Conservation (phyloP, 306 rosid species). For the Lagenaria siceraria region DNA sequence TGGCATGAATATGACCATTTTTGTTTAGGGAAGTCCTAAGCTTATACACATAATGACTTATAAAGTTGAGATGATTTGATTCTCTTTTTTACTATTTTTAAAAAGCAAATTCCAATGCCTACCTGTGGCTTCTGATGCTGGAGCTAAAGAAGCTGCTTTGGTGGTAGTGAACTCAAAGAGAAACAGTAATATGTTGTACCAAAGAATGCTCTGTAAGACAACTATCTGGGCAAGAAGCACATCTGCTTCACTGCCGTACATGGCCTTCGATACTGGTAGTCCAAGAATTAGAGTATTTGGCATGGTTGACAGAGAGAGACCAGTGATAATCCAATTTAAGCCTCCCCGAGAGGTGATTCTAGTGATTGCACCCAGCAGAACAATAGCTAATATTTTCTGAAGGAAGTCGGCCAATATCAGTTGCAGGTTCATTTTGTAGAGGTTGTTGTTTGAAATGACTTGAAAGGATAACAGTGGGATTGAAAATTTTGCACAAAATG, state of each 20-base stretch:
- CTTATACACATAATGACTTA: background rate
- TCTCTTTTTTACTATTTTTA: background rate
- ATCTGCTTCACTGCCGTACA: slow-evolving; percentile 60
- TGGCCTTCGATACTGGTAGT: slow-evolving; percentile 77
- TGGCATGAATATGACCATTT: background rate
- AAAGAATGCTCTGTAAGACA: slow-evolving; percentile 74
- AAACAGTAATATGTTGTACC: slow-evolving; percentile 74
- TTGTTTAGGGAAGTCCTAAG: background rate
- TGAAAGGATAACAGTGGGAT: slow-evolving; percentile 83
- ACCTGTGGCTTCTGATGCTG: slow-evolving; percentile 60
- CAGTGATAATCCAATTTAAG: slow-evolving; percentile 56
- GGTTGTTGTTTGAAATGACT: slow-evolving; percentile 62
- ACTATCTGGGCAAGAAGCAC: slow-evolving; percentile 59
- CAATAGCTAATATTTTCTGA: slow-evolving; percentile 57
- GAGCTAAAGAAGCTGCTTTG: slow-evolving; percentile 37
- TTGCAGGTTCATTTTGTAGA: slow-evolving; percentile 64
- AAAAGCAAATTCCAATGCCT: slow-evolving; percentile 10
- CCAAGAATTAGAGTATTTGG: slow-evolving; percentile 93
- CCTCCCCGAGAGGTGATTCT: slow-evolving; percentile 47
- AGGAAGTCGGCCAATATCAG: slow-evolving; percentile 52
- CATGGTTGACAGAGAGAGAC: slow-evolving; percentile 75
- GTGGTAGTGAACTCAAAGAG: slow-evolving; percentile 69
- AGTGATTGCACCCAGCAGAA: slow-evolving; percentile 27
- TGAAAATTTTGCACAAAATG: slow-evolving; percentile 88
- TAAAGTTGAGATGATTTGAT: background rate